Evolutionary conservation across 129 eudicot genomes (phyloP).

Genomic region (Artemisia tridentata): DNA sequence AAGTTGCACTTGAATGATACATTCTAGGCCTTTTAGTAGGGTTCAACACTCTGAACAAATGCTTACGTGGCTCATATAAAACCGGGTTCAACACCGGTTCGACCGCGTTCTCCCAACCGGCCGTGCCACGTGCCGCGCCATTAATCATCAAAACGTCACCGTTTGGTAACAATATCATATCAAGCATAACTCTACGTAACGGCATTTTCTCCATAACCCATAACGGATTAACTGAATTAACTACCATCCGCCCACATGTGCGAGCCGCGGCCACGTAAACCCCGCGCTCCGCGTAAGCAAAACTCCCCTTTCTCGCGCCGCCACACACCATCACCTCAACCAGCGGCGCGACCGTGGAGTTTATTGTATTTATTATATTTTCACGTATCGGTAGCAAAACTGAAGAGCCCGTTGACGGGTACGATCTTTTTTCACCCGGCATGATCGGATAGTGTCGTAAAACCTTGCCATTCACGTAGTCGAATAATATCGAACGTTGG

Average conservation of each 20-base stretch:
- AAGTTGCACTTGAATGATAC: constrained; percentile 76
- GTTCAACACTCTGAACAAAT: constrained; percentile 53
- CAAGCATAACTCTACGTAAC: constrained; percentile 75
- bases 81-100: constrained; percentile 75
- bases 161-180: constrained; percentile 67
- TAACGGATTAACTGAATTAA: constrained; percentile 43
- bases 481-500: constrained; percentile 55
- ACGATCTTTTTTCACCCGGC: constrained; percentile 59
- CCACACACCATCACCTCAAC: constrained; percentile 91
- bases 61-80: constrained; percentile 46
- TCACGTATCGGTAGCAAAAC: constrained; percentile 54
- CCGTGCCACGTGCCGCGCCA: constrained; percentile 73
- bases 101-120: constrained; percentile 77
- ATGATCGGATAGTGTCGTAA: constrained; percentile 55
- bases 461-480: constrained; percentile 43
- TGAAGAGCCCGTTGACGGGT: constrained; percentile 87
- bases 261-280: constrained; percentile 47
- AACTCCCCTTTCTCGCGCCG: constrained; percentile 54
- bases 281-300: constrained; percentile 40
- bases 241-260: constrained; percentile 61
- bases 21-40: constrained; percentile 59
- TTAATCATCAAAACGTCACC: constrained; percentile 58
- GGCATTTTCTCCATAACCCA: constrained; percentile 83
- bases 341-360: background rate
- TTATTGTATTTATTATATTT: no score